These are phyloP conservation scores for Lactarius hengduanensis DNA, from an alignment of 768 basidiomycete species.

Conservation along the genomic window DNA sequence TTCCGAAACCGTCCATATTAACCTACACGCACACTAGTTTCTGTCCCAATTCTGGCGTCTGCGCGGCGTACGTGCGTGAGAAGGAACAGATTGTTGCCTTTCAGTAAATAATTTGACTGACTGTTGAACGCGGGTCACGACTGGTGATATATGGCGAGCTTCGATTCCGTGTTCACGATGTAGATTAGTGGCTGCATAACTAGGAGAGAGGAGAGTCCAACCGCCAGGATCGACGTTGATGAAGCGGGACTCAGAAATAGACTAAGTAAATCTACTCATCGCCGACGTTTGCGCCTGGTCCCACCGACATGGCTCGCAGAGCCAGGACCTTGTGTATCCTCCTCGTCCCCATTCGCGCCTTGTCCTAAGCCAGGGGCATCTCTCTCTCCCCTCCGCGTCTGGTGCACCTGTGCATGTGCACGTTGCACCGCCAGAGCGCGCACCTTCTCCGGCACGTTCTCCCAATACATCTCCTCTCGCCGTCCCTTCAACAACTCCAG, in stretches of 20 bases:
- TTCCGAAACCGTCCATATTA: too few relatives aligned
- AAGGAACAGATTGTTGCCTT: too few relatives aligned
- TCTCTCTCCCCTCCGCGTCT: background rate
- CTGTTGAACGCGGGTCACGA: too few relatives aligned
- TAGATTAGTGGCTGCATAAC: too few relatives aligned
- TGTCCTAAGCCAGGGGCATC: background rate
- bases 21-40: too few relatives aligned
- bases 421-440: conserved; percentile 57
- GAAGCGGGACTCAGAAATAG: background rate
- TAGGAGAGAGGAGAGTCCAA: too few relatives aligned
- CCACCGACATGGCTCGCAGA: background rate
- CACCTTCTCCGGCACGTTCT: conserved; percentile 73
- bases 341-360: background rate
- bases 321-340: background rate
- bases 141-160: too few relatives aligned
- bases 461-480: conserved; percentile 75
- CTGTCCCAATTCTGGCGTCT: too few relatives aligned
- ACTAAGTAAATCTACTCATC: background rate
- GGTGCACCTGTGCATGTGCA: conserved; percentile 30
- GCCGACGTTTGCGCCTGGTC: conserved; percentile 1
- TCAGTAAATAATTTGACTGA: too few relatives aligned
- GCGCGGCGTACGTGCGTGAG: too few relatives aligned
- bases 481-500: conserved; percentile 61
- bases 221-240: too few relatives aligned
- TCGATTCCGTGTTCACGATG: too few relatives aligned